Evolutionary conservation across 2,329 filamentous ascomycete species (phyloP).

Genomic region (Exophiala alcalophila): DNA sequence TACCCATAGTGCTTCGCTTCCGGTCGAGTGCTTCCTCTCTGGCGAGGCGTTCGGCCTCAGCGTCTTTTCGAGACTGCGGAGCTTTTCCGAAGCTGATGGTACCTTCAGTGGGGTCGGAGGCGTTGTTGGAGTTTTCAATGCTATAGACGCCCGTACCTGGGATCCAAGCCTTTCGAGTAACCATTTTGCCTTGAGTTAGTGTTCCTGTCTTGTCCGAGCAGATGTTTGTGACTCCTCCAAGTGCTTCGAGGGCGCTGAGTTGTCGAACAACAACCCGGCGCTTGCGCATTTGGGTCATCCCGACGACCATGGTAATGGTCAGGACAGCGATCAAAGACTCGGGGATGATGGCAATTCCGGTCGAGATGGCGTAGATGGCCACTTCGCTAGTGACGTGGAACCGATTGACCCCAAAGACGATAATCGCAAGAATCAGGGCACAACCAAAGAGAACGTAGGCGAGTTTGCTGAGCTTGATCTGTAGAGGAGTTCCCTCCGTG

Average conservation of each 20-base stretch:
- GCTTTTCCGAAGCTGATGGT: conserved; percentile 40
- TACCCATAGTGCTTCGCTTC: conserved; percentile 58
- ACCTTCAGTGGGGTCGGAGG: conserved; percentile 57
- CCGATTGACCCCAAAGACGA: conserved; percentile 59
- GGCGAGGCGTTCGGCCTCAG: conserved; percentile 37
- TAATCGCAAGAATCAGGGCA: conserved; percentile 61
- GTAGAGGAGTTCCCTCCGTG: conserved; percentile 73
- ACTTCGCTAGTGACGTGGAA: conserved; percentile 58
- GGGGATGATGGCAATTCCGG: conserved; percentile 60
- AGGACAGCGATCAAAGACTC: conserved; percentile 62
- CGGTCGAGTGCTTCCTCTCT: conserved; percentile 52
- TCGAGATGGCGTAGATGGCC: conserved; percentile 58
- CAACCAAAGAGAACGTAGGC: conserved; percentile 76
- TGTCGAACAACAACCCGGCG: conserved; percentile 55
- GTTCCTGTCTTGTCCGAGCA: conserved; percentile 55
- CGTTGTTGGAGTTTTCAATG: conserved; percentile 55
- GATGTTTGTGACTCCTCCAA: conserved; percentile 57
- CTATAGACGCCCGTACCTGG: conserved; percentile 57
- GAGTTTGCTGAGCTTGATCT: conserved; percentile 81
- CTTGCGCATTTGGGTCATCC: conserved; percentile 54
- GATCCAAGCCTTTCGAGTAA: conserved; percentile 59
- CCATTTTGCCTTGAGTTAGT: conserved; percentile 60
- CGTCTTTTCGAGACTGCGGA: conserved; percentile 34
- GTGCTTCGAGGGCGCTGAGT: conserved; percentile 53
- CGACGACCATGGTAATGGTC: conserved; percentile 60